These are phyloP conservation scores for Pseudognaphalium luteoalbum DNA, from an alignment of 129 eudicot species.

Conservation along the genomic window DNA sequence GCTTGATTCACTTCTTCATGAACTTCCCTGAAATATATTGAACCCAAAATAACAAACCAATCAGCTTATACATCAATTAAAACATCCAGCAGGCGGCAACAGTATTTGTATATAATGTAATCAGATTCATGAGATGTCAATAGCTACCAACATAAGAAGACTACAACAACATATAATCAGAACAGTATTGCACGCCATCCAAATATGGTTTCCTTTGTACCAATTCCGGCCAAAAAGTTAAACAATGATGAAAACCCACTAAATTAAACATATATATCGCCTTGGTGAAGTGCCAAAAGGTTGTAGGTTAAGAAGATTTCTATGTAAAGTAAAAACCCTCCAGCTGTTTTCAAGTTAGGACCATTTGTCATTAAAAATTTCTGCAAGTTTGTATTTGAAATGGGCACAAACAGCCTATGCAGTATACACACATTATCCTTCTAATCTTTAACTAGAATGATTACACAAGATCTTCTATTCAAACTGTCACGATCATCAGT, in stretches of 20 bases:
- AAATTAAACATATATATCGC: background rate
- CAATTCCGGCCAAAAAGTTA: background rate
- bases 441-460: background rate
- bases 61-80: background rate
- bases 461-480: background rate
- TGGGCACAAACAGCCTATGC: background rate
- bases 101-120: background rate
- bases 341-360: background rate
- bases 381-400: background rate
- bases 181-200: background rate
- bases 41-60: background rate
- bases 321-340: background rate
- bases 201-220: background rate
- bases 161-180: background rate
- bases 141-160: background rate
- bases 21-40: conserved; percentile 62
- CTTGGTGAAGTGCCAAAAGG: background rate
- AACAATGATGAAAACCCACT: background rate
- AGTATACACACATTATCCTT: background rate
- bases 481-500: background rate
- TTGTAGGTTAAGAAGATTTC: background rate
- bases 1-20: conserved; percentile 90
- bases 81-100: conserved; percentile 10
- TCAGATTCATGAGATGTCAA: background rate
- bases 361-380: background rate